Evolutionary conservation across 192 early-diverging fungal species (phyloP), one percentile per base, ranked within the genome.

Genomic region (Rhizophagus clarus): DNA sequence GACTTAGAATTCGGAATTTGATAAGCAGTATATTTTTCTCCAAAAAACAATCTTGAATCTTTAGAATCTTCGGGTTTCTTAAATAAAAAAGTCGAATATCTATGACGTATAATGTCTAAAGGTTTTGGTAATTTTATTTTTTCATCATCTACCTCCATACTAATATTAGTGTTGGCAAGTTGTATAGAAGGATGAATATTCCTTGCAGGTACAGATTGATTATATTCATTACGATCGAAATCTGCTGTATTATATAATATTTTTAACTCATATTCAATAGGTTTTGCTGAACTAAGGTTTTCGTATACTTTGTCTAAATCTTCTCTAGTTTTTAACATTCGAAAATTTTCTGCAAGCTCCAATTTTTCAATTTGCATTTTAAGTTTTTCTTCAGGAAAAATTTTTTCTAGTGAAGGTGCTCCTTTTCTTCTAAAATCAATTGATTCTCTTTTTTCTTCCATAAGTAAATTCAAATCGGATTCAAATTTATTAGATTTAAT

Each of bases 1-100:
- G 17, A 12, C 11, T 29, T 31, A 40, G 15, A 42, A 8, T 6
- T 66, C 17, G 24, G 24, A 31, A 70, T n/a, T 70, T 40, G 68
- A 70, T 70, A 70, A n/a, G 68, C 31, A 24, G 32, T 70, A 70
- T 70, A 70, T 2, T 70, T 70, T 40, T 70, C 68, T 40, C 68
- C 68, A 70, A 70, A 70, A 34, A n/a, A n/a, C 6, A n/a, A 37
- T n/a, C 20, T n/a, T 40, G 2, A 15, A 42, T 37, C 32, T 12
- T 45, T 45, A 70, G 31, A 22, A 42, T 42, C 22, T 42, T 70
- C 32, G 9, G 31, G 32, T n/a, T 70, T 70, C 20, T 40, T 70
- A 70, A 24, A 70, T 40, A 40, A 40, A 70, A 70, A 70, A 42
- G 68, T 70, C 12, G 68, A 70, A 70, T 70, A 37, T n/a, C 68